Evolutionary conservation across 768 basidiomycete genomes (phyloP), one percentile per base, ranked within the genome.

Genomic region (Boletus speciosus): DNA sequence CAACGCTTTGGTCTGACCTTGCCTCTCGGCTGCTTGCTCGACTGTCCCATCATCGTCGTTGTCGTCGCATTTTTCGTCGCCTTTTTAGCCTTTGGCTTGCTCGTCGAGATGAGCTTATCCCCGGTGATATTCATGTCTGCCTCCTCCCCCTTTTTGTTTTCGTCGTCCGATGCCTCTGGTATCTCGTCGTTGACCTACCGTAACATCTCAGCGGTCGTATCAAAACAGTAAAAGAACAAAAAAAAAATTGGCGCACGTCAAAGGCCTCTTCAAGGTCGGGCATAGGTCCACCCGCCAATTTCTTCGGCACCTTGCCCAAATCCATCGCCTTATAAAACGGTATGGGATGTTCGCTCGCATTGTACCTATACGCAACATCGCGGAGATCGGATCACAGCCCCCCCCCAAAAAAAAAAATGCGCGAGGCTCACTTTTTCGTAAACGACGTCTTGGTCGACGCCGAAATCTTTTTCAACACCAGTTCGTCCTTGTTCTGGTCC

Each of bases 191-290:
- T 79, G 61, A 74, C 65, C 80, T 77, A 50, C 6, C 23, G 36
- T 3, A n/a, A 44, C 43, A 45, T 23, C 35, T 58, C 32, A 64
- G 35, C 25, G 47, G 25, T 40, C 35, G 5, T 14, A 32, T 32
- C 31, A 32, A 10, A 32, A 32, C 31, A 32, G 3, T 11, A 11
- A 36, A 36, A 16, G 15, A 16, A 36, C 6, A 1, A 23, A 19
- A 21, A 35, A 8, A 4, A 37, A 1, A 35, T 23, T 0, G n/a
- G 72, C 84, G 65, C 58, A 91, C 88, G 59, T 90, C 93, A 58
- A 86, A 89, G 0, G 86, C 94, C 47, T 98, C 96, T 67, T 98
- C 96, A 19, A 93, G 78, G 72, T 98, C 96, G 0, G 96, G 93
- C 10, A 82, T 82, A 5, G 88, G 81, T 4, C 84, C 90, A 41